Conservation (phyloP, 2,329 filamentous ascomycete species). For the Xylariaceae sp. region DNA sequence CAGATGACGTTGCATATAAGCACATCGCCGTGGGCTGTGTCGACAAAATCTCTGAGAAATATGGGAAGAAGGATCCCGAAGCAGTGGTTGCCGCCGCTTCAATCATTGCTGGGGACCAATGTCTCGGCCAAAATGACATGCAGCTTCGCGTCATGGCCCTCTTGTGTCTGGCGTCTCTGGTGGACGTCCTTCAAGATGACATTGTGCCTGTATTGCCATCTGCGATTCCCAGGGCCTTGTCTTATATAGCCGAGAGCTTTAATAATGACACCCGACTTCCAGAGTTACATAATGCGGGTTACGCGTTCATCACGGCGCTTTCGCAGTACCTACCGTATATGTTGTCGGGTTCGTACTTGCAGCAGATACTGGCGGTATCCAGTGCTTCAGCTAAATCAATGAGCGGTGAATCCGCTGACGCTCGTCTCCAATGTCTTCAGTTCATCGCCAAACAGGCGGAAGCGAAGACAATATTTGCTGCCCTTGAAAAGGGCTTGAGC, state of each 20-base stretch:
- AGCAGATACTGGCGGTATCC: constrained; percentile 67
- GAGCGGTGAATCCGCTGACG: constrained; percentile 58
- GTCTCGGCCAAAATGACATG: constrained; percentile 69
- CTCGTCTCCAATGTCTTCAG: constrained; percentile 64
- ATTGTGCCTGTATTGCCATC: constrained; percentile 78
- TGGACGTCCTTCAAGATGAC: constrained; percentile 81
- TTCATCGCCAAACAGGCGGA: constrained; percentile 75
- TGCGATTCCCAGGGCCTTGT: constrained; percentile 67
- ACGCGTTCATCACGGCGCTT: constrained; percentile 72
- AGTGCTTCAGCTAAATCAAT: constrained; percentile 65
- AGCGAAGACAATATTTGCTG: constrained; percentile 69
- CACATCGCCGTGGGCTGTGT: constrained; percentile 84
- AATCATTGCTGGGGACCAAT: constrained; percentile 70
- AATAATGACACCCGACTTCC: constrained; percentile 48
- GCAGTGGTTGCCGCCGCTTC: constrained; percentile 71
- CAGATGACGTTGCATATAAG: constrained; percentile 69
- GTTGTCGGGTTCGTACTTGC: constrained; percentile 71
- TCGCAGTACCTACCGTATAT: constrained; percentile 86
- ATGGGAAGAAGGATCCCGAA: constrained; percentile 84
- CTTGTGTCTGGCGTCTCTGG: constrained; percentile 80
- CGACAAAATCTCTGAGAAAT: constrained; percentile 89
- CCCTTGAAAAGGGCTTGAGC: constrained; percentile 68
- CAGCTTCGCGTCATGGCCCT: constrained; percentile 78
- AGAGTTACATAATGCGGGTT: constrained; percentile 76
- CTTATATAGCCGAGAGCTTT: constrained; percentile 65